These are phyloP conservation scores for Xylaria acuta DNA, from an alignment of 495 filamentous ascomycete genomes.

Conservation along the genomic window DNA sequence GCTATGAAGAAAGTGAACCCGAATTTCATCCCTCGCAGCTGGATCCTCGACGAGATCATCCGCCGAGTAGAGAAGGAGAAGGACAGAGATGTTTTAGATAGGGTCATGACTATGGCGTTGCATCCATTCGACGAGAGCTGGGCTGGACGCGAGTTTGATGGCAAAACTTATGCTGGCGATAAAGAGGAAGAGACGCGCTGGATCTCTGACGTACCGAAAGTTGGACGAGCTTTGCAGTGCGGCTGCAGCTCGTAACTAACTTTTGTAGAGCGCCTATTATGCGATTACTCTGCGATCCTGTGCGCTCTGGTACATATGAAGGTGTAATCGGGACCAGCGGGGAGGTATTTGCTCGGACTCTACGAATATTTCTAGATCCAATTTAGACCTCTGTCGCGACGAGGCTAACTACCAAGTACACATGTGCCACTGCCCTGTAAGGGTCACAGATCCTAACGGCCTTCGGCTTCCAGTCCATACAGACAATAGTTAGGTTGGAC, in stretches of 20 bases:
- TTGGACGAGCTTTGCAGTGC: slow-evolving; percentile 83
- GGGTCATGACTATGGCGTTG: slow-evolving; percentile 79
- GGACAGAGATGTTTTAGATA: slow-evolving; percentile 76
- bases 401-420: neutral
- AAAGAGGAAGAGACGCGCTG: slow-evolving; percentile 79
- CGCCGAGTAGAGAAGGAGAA: slow-evolving; percentile 81
- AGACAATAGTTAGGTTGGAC: neutral
- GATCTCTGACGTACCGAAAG: slow-evolving; percentile 84
- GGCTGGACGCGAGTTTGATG: slow-evolving; percentile 54
- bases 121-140: slow-evolving; percentile 86
- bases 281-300: neutral
- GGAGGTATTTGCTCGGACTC: neutral
- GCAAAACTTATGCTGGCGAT: slow-evolving; percentile 56
- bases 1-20: slow-evolving; percentile 89
- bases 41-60: slow-evolving; percentile 95
- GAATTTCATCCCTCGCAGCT: slow-evolving; percentile 85
- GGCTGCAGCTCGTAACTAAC: slow-evolving; percentile 67
- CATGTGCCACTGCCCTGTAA: neutral
- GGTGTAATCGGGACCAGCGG: neutral
- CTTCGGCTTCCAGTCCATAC: neutral
- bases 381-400: neutral
- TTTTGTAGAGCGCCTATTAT: neutral
- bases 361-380: neutral
- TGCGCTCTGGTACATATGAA: neutral
- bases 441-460: neutral